These are phyloP conservation scores for Tetrahymena elliotti DNA, from an alignment of 73 alveolate genomes.

Conservation along the genomic window DNA sequence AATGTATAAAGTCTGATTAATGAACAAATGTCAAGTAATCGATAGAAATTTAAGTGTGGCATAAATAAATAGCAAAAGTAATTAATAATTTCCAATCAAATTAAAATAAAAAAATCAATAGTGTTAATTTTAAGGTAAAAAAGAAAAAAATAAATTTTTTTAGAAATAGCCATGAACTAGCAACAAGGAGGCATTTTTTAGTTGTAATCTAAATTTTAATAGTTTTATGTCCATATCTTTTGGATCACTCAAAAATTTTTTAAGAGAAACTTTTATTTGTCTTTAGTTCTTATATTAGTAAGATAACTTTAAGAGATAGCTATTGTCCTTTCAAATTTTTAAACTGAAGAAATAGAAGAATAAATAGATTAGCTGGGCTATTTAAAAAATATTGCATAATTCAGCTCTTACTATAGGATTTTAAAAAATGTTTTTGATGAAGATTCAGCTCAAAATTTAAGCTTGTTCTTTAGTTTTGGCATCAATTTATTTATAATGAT, in stretches of 20 bases:
- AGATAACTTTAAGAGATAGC: background rate
- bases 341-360: background rate
- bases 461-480: background rate
- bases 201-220: background rate
- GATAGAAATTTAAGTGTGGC: no score
- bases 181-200: background rate
- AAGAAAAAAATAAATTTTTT: no score
- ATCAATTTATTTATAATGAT: no score
- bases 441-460: background rate
- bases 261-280: background rate
- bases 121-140: background rate
- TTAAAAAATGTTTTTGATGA: no score
- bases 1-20: no score
- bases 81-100: no score
- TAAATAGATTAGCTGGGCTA: background rate
- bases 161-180: background rate
- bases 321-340: background rate
- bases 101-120: no score
- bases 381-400: no score
- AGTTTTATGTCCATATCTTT: background rate
- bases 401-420: background rate
- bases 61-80: no score
- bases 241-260: background rate
- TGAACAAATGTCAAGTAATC: no score
- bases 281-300: background rate